A percentile compares a stretch with the other conserved stretches of the same genome.
Evolutionary conservation across 2,329 filamentous ascomycete genomes (phyloP).

Genomic region (Thelonectria discophora): DNA sequence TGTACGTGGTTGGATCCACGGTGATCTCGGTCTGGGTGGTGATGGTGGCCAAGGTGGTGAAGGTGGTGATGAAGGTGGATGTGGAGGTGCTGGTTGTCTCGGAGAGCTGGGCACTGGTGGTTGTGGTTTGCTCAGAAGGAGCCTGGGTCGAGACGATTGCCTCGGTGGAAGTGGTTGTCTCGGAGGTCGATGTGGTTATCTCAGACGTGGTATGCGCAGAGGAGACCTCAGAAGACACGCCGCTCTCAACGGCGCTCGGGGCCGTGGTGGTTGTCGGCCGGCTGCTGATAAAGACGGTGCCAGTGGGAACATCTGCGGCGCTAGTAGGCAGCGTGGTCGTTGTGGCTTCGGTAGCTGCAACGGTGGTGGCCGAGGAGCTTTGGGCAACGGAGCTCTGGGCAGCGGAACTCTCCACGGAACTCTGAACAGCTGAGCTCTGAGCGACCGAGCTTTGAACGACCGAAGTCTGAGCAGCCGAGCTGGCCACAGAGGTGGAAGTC

Average conservation of each 20-base stretch:
- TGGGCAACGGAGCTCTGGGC: neutral
- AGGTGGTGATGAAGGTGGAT: neutral
- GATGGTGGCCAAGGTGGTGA: slow-evolving; percentile 1
- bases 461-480: no score
- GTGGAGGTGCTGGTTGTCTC: neutral
- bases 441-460: no score
- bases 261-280: neutral
- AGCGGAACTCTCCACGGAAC: neutral
- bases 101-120: neutral
- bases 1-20: slow-evolving; percentile 28
- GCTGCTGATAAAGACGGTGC: neutral
- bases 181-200: neutral
- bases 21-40: slow-evolving; percentile 3
- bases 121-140: neutral
- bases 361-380: neutral
- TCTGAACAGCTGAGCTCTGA: neutral
- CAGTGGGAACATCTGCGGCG: neutral
- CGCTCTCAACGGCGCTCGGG: neutral
- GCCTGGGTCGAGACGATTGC: neutral
- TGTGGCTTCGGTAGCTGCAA: slow-evolving; percentile 3
- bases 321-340: neutral
- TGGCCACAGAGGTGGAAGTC: neutral
- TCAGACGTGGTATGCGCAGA: neutral
- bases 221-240: no score
- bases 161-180: neutral